These are phyloP conservation scores for Starmerella tilneyi DNA, from an alignment of 805 yeast species.

Conservation along the genomic window DNA sequence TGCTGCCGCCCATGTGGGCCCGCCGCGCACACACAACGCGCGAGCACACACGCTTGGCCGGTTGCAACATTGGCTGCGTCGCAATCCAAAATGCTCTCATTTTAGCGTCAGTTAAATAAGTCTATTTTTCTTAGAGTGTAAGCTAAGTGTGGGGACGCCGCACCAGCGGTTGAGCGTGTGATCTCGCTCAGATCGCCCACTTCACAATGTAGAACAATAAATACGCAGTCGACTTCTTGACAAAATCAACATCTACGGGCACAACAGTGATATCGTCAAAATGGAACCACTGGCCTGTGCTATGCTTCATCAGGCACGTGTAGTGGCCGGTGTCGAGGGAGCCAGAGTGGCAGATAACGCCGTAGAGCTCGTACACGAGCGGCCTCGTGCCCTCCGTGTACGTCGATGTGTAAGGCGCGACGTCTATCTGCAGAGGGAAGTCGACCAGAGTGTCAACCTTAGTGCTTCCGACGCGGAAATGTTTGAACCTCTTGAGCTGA, in stretches of 20 bases:
- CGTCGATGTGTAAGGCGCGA: constrained; percentile 45
- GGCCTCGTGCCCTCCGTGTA: constrained; percentile 1
- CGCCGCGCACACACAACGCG: no score
- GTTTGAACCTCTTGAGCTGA: constrained; percentile 70
- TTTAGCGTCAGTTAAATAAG: background rate
- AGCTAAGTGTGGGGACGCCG: background rate
- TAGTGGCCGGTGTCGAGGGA: constrained; percentile 95
- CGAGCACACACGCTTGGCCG: background rate
- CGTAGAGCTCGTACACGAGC: constrained; percentile 70
- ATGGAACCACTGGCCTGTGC: constrained; percentile 54
- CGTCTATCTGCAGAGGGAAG: constrained; percentile 63
- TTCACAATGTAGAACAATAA: constrained; percentile 41
- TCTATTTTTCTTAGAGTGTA: background rate
- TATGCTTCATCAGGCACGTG: constrained; percentile 56
- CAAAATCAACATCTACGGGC: constrained; percentile 52
- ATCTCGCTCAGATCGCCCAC: constrained; percentile 20
- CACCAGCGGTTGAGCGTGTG: background rate
- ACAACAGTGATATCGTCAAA: constrained; percentile 85
- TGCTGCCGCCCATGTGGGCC: no score
- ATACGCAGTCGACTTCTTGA: constrained; percentile 59
- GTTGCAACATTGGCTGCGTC: background rate
- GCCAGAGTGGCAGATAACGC: constrained; percentile 81
- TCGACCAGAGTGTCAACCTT: constrained; percentile 68
- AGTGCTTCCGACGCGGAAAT: constrained; percentile 36
- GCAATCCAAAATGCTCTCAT: background rate